A percentile compares a stretch with the other conserved stretches of the same genome.
phyloP scores from a whole-genome alignment of 1,284 basidiomycete species.

The Puccinia coronata region DNA sequence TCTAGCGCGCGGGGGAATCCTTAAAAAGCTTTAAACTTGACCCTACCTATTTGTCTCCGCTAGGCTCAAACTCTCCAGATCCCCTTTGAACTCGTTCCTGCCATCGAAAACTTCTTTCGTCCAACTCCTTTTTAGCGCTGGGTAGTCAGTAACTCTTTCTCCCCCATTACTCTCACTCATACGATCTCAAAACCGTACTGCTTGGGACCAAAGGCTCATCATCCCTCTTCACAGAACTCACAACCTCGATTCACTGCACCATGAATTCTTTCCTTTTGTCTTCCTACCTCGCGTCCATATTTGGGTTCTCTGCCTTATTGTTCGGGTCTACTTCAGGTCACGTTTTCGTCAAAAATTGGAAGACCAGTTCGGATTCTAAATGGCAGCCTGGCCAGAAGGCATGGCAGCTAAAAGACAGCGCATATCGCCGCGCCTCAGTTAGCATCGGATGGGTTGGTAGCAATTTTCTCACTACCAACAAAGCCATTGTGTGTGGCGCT shows the following conservation, averaged over 20 bases:
- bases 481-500: slow-evolving; percentile 38
- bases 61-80: no score
- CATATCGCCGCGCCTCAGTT: slow-evolving; percentile 37
- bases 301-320: not conserved
- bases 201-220: not conserved
- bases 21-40: no score
- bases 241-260: not conserved
- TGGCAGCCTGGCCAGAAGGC: slow-evolving; percentile 43
- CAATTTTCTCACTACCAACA: slow-evolving; percentile 36
- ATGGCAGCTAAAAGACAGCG: slow-evolving; percentile 21
- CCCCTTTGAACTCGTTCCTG: no score
- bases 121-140: no score
- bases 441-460: slow-evolving; percentile 47
- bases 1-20: no score
- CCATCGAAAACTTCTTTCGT: no score
- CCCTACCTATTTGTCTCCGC: no score
- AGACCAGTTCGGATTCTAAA: slow-evolving; percentile 4
- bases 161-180: no score
- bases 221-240: not conserved
- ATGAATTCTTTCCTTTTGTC: not conserved
- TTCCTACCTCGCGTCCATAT: not conserved
- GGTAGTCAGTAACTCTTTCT: no score
- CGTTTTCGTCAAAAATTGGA: slow-evolving; percentile 42
- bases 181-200: not conserved
- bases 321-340: not conserved